Evolutionary conservation across 1,284 basidiomycete species (phyloP), one percentile per base, ranked within the genome.

Genomic region (Sphaerobolus stellatus): DNA sequence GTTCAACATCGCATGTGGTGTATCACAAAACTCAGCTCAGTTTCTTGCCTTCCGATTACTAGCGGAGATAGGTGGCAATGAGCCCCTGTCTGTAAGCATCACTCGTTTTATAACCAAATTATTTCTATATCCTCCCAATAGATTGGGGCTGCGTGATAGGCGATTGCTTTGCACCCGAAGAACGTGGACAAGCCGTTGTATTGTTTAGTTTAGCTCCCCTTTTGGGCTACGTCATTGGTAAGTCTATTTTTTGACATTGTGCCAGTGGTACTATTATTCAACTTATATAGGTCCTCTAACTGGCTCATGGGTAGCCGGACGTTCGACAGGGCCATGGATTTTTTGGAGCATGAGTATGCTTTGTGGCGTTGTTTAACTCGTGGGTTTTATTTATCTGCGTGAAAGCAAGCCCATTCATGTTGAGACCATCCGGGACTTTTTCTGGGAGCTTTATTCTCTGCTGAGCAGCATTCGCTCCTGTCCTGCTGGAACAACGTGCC

Each of bases 1-100:
- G 2, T 88, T 84, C 82, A 89, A 87, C 63, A 58, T 84, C 2
- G 83, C 66, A 2, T 88, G 86, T 59, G 82, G 83, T 0, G 88
- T 87, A 56, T 81, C 86, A 0, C 76, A 78, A 49, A 86, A 73
- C 50, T 73, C 75, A 51, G 68, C 66, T 0, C 79, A 88, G 58
- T 67, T 88, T 1, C 78, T 87, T 31, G 82, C 72, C 0, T 90
- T 89, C 64, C 78, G 86, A 34, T 79, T 89, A 58, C 66, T 89
- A 13, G 68, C 88, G 2, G 82, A 85, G 9, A 56, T 88, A 6
- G 83, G 85, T 47, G 83, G 85, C 16, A 83, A 82, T 60, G 81
- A 84, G 2, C 81, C 84, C 24, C 68, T 87, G 24, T 70, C 82
- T 9, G 83, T 86, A 63, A 43, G 71, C 18, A 16, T 31, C 25